Percentiles rank a stretch among this genome's conserved stretches.
phyloP scores from a whole-genome alignment of 306 rosid genomes.

The Lagenaria siceraria region DNA sequence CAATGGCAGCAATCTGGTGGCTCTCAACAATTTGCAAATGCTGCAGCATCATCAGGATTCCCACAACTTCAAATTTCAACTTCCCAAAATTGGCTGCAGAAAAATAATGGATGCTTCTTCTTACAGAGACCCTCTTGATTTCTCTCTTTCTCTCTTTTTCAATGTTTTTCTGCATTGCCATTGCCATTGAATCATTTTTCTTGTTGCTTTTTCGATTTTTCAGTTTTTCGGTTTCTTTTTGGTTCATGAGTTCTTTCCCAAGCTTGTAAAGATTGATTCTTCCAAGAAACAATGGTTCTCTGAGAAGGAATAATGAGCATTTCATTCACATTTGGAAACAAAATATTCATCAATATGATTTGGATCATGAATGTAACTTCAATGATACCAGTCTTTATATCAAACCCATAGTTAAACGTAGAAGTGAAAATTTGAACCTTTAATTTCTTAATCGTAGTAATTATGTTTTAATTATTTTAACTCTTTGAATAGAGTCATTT shows the following conservation, averaged over 20 bases:
- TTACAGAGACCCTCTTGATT: constrained; percentile 44
- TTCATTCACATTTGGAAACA: neutral
- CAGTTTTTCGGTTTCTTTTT: neutral
- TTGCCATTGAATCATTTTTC: neutral
- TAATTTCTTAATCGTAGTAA: too few relatives aligned
- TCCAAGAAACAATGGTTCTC: neutral
- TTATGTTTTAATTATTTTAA: too few relatives aligned
- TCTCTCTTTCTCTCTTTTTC: neutral
- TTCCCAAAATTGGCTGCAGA: constrained; percentile 54
- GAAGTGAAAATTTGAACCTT: too few relatives aligned
- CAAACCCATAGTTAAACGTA: too few relatives aligned
- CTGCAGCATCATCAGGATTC: constrained; percentile 99
- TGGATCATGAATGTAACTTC: neutral
- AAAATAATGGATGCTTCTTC: constrained; percentile 44
- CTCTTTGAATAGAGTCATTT: too few relatives aligned
- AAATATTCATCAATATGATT: neutral
- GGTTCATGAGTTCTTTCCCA: neutral
- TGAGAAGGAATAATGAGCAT: neutral
- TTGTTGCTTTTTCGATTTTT: neutral
- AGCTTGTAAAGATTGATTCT: neutral
- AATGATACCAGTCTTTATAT: neutral
- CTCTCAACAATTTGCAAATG: constrained; percentile 46
- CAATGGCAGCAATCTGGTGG: constrained; percentile 37
- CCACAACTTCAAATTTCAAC: constrained; percentile 11
- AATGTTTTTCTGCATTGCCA: neutral